These are phyloP conservation scores for Stentor coeruleus DNA, from an alignment of 73 alveolate genomes.

Conservation along the genomic window DNA sequence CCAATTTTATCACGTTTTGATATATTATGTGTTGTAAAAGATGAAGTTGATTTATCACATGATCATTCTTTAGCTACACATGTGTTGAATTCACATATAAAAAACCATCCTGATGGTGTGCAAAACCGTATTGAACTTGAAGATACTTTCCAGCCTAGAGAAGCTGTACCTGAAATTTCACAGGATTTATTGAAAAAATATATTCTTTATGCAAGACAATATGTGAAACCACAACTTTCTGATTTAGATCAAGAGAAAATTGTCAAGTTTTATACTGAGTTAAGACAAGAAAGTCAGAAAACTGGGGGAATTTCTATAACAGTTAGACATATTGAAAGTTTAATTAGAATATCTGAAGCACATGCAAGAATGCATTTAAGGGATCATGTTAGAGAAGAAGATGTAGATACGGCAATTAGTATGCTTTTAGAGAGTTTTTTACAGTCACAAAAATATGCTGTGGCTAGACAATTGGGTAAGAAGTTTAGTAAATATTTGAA, in stretches of 20 bases:
- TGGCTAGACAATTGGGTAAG: constrained; percentile 84
- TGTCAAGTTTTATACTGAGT: constrained; percentile 86
- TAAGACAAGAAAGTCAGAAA: constrained; percentile 83
- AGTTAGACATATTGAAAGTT: constrained; percentile 97
- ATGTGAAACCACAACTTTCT: constrained; percentile 78
- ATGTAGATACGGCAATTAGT: constrained; percentile 91
- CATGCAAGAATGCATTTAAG: constrained; percentile 97
- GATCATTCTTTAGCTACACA: constrained; percentile 97
- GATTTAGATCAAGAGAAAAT: constrained; percentile 93
- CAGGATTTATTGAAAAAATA: constrained; percentile 96
- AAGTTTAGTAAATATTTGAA: constrained; percentile 75
- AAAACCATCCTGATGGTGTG: constrained; percentile 84
- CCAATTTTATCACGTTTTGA: constrained; percentile 99
- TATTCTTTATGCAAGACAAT: constrained; percentile 92
- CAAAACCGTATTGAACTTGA: constrained; percentile 14
- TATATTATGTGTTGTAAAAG: constrained; percentile 96
- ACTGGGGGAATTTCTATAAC: constrained; percentile 96
- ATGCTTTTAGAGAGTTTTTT: constrained; percentile 94
- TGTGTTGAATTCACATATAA: constrained; percentile 97
- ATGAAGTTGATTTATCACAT: constrained; percentile 79
- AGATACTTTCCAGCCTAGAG: constrained; percentile 23
- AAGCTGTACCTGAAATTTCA: constrained; percentile 38
- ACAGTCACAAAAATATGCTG: constrained; percentile 90
- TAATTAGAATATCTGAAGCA: constrained; percentile 99
- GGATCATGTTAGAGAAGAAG: constrained; percentile 91